A percentile compares a stretch with the other conserved stretches of the same genome.
Evolutionary conservation across 495 filamentous ascomycete species (phyloP).

Genomic region (Neurospora sp.): DNA sequence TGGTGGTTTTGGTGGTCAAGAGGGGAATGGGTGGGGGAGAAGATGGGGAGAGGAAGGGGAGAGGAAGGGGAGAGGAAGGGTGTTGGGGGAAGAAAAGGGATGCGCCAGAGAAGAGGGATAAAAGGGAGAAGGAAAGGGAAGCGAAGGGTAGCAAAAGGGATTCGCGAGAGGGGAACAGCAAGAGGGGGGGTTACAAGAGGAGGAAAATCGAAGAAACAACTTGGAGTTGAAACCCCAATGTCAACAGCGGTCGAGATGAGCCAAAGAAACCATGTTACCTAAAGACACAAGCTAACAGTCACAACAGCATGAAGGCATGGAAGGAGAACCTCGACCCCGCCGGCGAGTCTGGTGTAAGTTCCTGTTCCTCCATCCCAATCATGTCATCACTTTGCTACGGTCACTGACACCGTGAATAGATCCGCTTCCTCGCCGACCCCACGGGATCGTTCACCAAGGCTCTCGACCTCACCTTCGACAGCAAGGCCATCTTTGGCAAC

Average conservation of each 20-base stretch:
- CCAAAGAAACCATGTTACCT: not conserved
- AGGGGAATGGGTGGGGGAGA: not conserved
- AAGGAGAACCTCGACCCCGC: slow-evolving; percentile 59
- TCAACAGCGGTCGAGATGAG: not conserved
- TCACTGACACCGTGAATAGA: slow-evolving; percentile 14
- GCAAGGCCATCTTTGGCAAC: slow-evolving; percentile 72
- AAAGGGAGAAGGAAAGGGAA: not conserved
- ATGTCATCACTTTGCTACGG: not conserved
- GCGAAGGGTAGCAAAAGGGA: not conserved
- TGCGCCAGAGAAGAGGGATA: not conserved
- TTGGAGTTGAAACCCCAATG: not conserved
- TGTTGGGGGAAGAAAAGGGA: not conserved
- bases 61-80: not conserved
- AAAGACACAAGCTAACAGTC: not conserved
- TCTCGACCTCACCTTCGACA: slow-evolving; percentile 77
- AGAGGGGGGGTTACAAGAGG: not conserved
- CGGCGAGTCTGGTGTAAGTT: slow-evolving; percentile 61
- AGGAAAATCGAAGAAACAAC: not conserved
- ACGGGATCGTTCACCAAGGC: slow-evolving; percentile 72
- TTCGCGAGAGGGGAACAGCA: not conserved
- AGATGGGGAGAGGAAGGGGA: not conserved
- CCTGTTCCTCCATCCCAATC: not conserved
- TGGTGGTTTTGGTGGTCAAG: not conserved
- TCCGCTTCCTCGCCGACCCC: slow-evolving; percentile 90
- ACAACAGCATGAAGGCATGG: slow-evolving; percentile 76